phyloP scores from a whole-genome alignment of 768 basidiomycete genomes.

The Russula foetens region DNA sequence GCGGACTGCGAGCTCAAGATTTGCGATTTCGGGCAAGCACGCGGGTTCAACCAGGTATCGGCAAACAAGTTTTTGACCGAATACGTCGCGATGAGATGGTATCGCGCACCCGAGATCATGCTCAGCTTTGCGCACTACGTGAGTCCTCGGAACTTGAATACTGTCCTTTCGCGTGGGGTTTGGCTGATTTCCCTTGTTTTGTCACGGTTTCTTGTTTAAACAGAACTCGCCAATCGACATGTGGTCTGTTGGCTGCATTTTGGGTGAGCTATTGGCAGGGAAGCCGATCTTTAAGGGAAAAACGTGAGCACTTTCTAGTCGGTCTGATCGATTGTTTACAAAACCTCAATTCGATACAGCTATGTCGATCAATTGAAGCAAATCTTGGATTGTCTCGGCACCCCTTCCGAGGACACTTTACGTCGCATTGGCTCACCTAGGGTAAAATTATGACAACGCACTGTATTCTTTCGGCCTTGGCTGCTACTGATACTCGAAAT shows the following conservation, averaged over 20 bases:
- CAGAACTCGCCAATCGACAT: conserved; percentile 91
- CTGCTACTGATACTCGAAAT: conserved; percentile 7
- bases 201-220: no score
- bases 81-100: conserved; percentile 99
- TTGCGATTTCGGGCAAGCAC: conserved; percentile 95
- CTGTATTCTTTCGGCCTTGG: neutral
- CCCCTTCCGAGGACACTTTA: conserved; percentile 93
- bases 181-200: neutral
- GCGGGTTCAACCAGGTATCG: conserved; percentile 84
- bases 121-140: conserved; percentile 93
- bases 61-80: conserved; percentile 98
- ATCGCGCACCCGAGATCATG: conserved; percentile 99
- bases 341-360: conserved; percentile 41
- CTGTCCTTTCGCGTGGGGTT: neutral
- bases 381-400: conserved; percentile 96
- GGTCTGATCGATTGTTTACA: no score
- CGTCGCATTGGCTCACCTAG: conserved; percentile 93
- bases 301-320: conserved; percentile 52
- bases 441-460: conserved; percentile 35
- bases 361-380: conserved; percentile 99
- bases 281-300: conserved; percentile 96
- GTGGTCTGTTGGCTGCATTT: conserved; percentile 94
- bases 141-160: conserved; percentile 26
- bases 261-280: conserved; percentile 86
- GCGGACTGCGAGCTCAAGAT: conserved; percentile 99